These are phyloP conservation scores for Bipolaris gigantea DNA, from an alignment of 2,329 filamentous ascomycete species.

Conservation along the genomic window DNA sequence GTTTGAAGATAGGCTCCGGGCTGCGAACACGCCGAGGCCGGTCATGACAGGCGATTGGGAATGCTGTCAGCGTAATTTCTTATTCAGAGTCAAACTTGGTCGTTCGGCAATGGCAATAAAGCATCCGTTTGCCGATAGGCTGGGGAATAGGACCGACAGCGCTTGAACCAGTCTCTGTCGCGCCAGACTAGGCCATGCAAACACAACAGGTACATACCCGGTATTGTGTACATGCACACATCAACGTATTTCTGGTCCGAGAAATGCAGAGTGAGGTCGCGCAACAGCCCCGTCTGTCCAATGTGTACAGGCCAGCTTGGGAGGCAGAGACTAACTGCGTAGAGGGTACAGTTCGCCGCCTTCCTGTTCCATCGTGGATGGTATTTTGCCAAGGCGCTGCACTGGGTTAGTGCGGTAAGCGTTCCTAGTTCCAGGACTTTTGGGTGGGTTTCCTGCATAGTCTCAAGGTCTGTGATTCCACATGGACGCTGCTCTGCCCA, in stretches of 20 bases:
- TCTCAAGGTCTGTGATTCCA: conserved; percentile 4
- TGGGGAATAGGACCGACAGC: neutral
- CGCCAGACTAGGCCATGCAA: neutral
- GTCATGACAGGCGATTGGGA: neutral
- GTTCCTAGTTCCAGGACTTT: conserved; percentile 11
- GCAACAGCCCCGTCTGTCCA: neutral
- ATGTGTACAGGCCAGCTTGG: neutral
- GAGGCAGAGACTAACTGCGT: neutral
- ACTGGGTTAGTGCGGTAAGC: conserved; percentile 4
- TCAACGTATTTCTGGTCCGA: neutral
- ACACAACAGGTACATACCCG: neutral
- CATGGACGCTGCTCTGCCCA: neutral
- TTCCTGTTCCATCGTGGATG: conserved; percentile 6
- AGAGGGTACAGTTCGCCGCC: conserved; percentile 3
- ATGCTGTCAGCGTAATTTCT: conserved; percentile 1
- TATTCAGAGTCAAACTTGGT: neutral
- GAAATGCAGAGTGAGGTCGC: neutral
- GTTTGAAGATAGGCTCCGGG: conserved; percentile 6
- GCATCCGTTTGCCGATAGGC: neutral
- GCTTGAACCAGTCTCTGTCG: neutral
- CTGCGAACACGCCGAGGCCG: neutral
- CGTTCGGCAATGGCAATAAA: neutral
- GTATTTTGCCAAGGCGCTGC: conserved; percentile 4
- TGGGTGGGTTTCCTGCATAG: conserved; percentile 4
- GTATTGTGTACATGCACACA: no score